Conservation (phyloP, 2,329 filamentous ascomycete genomes). For the Nannizzia gypsea region DNA sequence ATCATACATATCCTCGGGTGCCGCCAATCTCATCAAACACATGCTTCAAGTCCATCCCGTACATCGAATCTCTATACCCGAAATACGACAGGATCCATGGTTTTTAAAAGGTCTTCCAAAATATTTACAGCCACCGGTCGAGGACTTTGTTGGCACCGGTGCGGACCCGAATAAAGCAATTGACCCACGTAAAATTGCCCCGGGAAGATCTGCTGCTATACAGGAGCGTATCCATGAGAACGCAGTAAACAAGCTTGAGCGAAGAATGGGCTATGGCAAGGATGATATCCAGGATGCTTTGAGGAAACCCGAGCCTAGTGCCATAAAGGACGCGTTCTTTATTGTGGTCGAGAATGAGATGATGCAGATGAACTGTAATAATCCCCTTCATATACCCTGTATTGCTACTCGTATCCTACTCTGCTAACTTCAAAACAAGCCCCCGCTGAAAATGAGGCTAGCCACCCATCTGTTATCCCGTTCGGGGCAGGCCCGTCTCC, state of each 20-base stretch:
- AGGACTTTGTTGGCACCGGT: conserved; percentile 90
- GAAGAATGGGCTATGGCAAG: conserved; percentile 94
- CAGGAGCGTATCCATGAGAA: conserved; percentile 85
- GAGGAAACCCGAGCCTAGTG: conserved; percentile 82
- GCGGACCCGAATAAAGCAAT: conserved; percentile 88
- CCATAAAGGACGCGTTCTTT: conserved; percentile 97
- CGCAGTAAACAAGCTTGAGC: conserved; percentile 89
- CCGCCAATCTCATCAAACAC: conserved; percentile 61
- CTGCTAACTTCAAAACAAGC: conserved; percentile 5
- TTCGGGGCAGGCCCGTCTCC: neutral
- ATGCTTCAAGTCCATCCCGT: conserved; percentile 96
- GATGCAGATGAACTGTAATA: conserved; percentile 88
- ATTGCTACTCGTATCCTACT: neutral
- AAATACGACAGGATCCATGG: conserved; percentile 90
- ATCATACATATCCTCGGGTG: conserved; percentile 77
- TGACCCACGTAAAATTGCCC: conserved; percentile 66
- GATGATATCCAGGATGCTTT: conserved; percentile 91
- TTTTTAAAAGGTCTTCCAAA: conserved; percentile 75
- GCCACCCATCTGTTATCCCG: conserved; percentile 21
- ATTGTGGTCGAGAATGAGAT: conserved; percentile 96
- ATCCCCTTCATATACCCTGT: neutral
- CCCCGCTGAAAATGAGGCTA: conserved; percentile 16
- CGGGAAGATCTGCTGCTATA: conserved; percentile 62
- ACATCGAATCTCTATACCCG: conserved; percentile 82
- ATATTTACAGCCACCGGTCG: conserved; percentile 75